Base-by-base conservation (phyloP, 352 stramenopile species). In the Globisporangium megalacanthum region DNA sequence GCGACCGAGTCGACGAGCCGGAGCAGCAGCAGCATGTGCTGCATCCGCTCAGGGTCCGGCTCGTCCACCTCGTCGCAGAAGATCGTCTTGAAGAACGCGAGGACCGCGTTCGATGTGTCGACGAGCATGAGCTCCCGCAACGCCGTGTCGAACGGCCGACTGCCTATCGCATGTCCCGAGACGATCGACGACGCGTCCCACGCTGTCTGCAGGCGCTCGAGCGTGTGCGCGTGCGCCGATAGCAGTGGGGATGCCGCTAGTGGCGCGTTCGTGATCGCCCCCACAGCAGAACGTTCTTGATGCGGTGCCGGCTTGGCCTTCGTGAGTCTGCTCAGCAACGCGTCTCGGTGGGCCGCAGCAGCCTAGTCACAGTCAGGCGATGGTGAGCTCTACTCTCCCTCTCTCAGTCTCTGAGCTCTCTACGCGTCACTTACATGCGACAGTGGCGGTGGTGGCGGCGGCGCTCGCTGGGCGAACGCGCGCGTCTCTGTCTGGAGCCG, bases 81-180 rank as follows among this genome's bases (percentile, higher is more conserved):
- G 14, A 72, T 58, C 29, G 53, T 69, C 45, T 82, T 81, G 55
- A 89, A 87, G 13, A 73, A 64, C 22, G 62, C 71, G 14, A 89
- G 54, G 3, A 87, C 62, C 17, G 77, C 48, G 49, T 72, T 84
- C 31, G 77, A 89, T n/a, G 77, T 64, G 37, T 86, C 69, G 31
- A 69, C 75, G 44, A 86, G 47, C 4, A 87, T 54, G 31, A 74
- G 61, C 37, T 86, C 73, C 36, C 72, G 54, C 7, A 82, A 37
- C 2, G 65, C 65, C 6, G 69, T 69, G 9, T 56, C 57, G 44
- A 78, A 85, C 42, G 62, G 39, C 44, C 7, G 4, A 17, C 15
- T 44, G n/a, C 17, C 3, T 22, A 19, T 25, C 19, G 35, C n/a
- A 17, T 47, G 49, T 51, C n/a, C 8, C 36, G 41, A n/a, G 11